Evolutionary conservation across 1,284 basidiomycete genomes (phyloP), one percentile per base, ranked within the genome.

Genomic region (Gastroboletus turbinatus): DNA sequence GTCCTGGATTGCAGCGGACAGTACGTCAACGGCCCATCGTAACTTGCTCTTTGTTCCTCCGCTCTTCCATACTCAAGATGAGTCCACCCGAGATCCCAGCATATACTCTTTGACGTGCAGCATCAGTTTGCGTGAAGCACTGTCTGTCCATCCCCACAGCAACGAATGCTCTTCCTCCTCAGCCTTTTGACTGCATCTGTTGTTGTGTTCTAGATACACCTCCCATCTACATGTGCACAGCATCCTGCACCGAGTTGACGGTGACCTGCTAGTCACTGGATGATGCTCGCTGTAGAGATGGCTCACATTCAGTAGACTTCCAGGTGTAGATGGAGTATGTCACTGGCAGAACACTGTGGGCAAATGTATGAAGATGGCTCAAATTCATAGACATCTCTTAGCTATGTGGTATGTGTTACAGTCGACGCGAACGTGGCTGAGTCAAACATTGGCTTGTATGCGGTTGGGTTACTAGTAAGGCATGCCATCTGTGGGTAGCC

Each of bases 211-310:
- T 14, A 19, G 36, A 40, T 21, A 32, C 38, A 32, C 38, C 30
- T 30, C 27, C 23, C 14, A 30, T 29, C 32, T 17, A 3, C 46
- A 44, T 35, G 46, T 56, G 55, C 55, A 57, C 33, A 44, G 55
- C 35, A 51, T 17, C 13, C 30, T 35, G 30, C 35, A 29, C 16
- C 19, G 55, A 58, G 56, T 30, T 38, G 42, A 58, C 30, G 10
- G 17, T 33, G 46, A 39, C 23, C 8, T 27, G 13, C n/a, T 1
- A 4, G n/a, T 30, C n/a, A 21, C 14, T 21, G 32, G 23, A 52
- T 25, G 55, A 52, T 33, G 9, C 29, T 50, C 46, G 1, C 27
- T 35, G 52, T 57, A 5, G 33, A 14, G 55, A 44, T 38, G 35
- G 40, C 45, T 44, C 55, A 50, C 40, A 23, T 45, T 40, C 14